Conservation (phyloP, 257 asterid species). For the Solanum rostratum region DNA sequence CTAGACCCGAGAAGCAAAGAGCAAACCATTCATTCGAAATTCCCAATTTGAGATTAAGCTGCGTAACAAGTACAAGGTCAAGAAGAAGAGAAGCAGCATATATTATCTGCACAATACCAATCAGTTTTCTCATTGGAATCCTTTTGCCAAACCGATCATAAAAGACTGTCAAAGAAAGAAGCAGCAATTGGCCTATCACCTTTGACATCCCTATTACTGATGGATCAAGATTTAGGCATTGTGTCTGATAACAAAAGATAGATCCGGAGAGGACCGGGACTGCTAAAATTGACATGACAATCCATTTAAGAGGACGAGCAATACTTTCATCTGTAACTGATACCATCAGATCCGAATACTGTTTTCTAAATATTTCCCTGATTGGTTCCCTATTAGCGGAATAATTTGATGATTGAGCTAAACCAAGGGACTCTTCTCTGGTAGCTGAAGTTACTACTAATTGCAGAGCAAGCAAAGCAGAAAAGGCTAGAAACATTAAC, state of each 20-base stretch:
- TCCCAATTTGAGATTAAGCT: slow-evolving; percentile 43
- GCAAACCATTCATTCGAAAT: slow-evolving; percentile 66
- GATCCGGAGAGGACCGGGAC: slow-evolving; percentile 75
- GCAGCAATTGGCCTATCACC: slow-evolving; percentile 74
- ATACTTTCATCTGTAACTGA: slow-evolving; percentile 43
- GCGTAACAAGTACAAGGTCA: slow-evolving; percentile 60
- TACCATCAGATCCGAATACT: slow-evolving; percentile 42
- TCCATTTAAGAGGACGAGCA: slow-evolving; percentile 52
- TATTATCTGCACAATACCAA: slow-evolving; percentile 26
- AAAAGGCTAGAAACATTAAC: slow-evolving; percentile 62
- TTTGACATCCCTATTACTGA: slow-evolving; percentile 71
- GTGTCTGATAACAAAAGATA: slow-evolving; percentile 78
- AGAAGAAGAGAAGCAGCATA: slow-evolving; percentile 69
- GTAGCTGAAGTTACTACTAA: slow-evolving; percentile 39
- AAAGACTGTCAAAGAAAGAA: slow-evolving; percentile 40
- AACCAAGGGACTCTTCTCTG: slow-evolving; percentile 58
- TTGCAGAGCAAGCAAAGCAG: slow-evolving; percentile 46
- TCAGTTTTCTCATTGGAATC: slow-evolving; percentile 46
- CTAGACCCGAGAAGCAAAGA: slow-evolving; percentile 67
- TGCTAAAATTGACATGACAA: slow-evolving; percentile 39
- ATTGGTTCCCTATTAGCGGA: slow-evolving; percentile 19
- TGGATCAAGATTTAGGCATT: slow-evolving; percentile 55
- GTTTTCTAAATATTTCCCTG: slow-evolving; percentile 30
- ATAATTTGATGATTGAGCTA: slow-evolving; percentile 21
- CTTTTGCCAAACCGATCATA: slow-evolving; percentile 47